Conservation (phyloP, 1,284 basidiomycete genomes). For the Ceratobasidium sp. region DNA sequence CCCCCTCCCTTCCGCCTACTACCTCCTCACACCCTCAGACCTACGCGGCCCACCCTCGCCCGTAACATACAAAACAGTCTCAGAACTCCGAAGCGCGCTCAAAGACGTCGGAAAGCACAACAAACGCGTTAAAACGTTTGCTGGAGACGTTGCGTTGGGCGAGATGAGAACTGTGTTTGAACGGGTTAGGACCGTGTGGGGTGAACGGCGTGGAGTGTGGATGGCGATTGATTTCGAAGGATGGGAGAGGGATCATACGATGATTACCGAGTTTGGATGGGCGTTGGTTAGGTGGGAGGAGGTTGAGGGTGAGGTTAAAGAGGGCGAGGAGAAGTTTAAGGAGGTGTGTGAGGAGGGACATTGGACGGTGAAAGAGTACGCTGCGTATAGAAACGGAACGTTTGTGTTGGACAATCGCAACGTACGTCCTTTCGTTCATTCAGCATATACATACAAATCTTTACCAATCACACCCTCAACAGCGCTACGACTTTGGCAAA, state of each 20-base stretch:
- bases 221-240: conserved; percentile 82
- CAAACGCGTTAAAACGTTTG: conserved; percentile 73
- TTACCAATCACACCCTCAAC: too few species aligned
- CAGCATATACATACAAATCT: too few species aligned
- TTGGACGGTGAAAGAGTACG: conserved; percentile 74
- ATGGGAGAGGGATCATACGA: conserved; percentile 78
- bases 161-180: conserved; percentile 74
- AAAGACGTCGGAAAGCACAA: conserved; percentile 82
- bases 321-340: conserved; percentile 42
- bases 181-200: conserved; percentile 73
- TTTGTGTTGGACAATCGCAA: conserved; percentile 74
- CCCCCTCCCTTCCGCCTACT: conserved; percentile 78
- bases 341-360: conserved; percentile 62
- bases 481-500: conserved; percentile 77
- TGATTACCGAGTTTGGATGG: conserved; percentile 84
- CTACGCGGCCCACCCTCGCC: conserved; percentile 58
- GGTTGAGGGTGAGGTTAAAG: conserved; percentile 56
- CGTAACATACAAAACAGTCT: conserved; percentile 68
- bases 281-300: conserved; percentile 69
- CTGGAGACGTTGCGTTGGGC: conserved; percentile 62
- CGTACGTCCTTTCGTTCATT: conserved; percentile 61
- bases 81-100: conserved; percentile 68
- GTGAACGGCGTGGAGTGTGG: conserved; percentile 73
- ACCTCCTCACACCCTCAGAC: conserved; percentile 65
- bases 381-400: conserved; percentile 67